These are phyloP conservation scores for Pezicula carpinea DNA, from an alignment of 2,329 filamentous ascomycete species.

Conservation along the genomic window DNA sequence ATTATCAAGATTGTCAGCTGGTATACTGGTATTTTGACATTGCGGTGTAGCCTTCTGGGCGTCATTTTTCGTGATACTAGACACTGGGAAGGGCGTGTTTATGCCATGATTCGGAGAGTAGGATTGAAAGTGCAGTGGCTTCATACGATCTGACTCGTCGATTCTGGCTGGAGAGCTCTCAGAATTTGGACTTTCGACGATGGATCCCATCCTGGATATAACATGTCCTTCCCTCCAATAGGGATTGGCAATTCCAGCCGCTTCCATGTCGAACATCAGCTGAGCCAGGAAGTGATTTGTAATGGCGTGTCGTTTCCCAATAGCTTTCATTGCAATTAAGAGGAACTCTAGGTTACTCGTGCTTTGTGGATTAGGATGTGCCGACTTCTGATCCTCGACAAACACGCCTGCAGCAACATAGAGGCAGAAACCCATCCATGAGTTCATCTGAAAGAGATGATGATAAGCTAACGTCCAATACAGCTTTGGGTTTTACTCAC, in stretches of 20 bases:
- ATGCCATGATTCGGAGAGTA: too few species aligned
- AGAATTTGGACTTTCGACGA: too few species aligned
- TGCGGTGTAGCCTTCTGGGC: too few species aligned
- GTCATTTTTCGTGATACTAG: too few species aligned
- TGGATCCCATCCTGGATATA: background rate
- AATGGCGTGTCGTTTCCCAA: slow-evolving; percentile 69
- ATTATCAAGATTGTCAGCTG: background rate
- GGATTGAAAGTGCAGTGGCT: too few species aligned
- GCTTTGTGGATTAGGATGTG: slow-evolving; percentile 13
- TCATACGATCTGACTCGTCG: too few species aligned
- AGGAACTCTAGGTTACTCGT: slow-evolving; percentile 65
- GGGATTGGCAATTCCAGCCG: slow-evolving; percentile 6
- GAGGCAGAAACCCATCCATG: slow-evolving; percentile 75
- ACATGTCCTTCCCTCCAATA: background rate
- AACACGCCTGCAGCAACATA: slow-evolving; percentile 85
- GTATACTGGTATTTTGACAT: too few species aligned
- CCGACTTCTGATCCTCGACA: slow-evolving; percentile 62
- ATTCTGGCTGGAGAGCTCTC: too few species aligned
- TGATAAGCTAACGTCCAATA: slow-evolving; percentile 10
- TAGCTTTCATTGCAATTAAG: slow-evolving; percentile 70
- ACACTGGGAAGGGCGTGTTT: too few species aligned
- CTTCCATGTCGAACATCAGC: slow-evolving; percentile 73
- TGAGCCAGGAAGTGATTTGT: slow-evolving; percentile 84
- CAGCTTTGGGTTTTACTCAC: slow-evolving; percentile 43
- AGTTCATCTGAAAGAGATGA: slow-evolving; percentile 57